phyloP scores from a whole-genome alignment of 441 rosid genomes.

The Aleurites moluccanus region DNA sequence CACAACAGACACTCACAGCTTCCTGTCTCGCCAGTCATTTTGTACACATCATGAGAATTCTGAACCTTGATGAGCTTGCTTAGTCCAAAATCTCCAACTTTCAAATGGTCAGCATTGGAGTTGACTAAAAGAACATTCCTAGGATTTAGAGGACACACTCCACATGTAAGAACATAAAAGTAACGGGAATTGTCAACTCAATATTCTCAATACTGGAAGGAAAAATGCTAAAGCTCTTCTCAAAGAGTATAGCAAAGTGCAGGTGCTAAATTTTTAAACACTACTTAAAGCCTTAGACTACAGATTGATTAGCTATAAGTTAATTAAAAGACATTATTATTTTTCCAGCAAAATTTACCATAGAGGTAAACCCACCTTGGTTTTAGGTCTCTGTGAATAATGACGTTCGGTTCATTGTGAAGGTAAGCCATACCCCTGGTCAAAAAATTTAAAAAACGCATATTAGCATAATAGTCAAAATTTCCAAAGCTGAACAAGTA shows the following conservation, averaged over 20 bases:
- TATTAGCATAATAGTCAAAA: conserved; percentile 25
- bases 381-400: conserved; percentile 90
- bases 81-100: conserved; percentile 98
- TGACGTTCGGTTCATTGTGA: conserved; percentile 97
- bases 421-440: conserved; percentile 97
- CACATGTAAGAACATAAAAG: conserved; percentile 15
- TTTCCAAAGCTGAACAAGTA: neutral
- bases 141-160: conserved; percentile 21
- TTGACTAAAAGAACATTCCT: conserved; percentile 99
- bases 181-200: neutral
- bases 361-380: conserved; percentile 58
- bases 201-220: conserved; percentile 14
- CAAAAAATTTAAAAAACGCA: conserved; percentile 22
- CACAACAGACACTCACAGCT: conserved; percentile 67
- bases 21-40: conserved; percentile 99
- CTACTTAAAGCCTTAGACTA: neutral
- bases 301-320: conserved; percentile 11
- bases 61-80: conserved; percentile 98
- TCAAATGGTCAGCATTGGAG: conserved; percentile 90
- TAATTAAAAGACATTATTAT: neutral
- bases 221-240: conserved; percentile 9
- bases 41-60: conserved; percentile 96
- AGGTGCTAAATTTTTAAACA: neutral
- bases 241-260: neutral
- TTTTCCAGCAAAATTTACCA: conserved; percentile 13